Conservation (phyloP, 2,329 filamentous ascomycete species). For the Gnomoniopsis sp. region DNA sequence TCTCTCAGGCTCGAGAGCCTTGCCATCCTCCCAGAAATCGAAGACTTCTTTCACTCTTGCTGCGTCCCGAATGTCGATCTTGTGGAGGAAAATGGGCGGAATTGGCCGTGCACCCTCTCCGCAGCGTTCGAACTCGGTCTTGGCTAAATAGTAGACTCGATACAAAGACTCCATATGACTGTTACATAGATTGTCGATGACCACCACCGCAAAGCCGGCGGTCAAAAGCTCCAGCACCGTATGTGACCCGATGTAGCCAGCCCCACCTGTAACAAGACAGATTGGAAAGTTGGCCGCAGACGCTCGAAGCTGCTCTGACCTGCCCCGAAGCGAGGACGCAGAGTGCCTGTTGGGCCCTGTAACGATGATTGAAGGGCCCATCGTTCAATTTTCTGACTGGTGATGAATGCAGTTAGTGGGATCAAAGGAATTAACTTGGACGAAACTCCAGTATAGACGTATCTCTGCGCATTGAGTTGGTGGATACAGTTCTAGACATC, state of each 20-base stretch:
- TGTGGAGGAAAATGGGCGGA: conserved; percentile 13
- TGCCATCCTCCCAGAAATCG: conserved; percentile 11
- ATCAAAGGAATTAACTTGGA: too few relatives aligned
- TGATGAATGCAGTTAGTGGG: neutral
- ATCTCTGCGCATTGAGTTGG: too few relatives aligned
- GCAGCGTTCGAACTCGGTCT: conserved; percentile 11
- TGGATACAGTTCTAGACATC: too few relatives aligned
- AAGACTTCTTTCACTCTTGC: conserved; percentile 9
- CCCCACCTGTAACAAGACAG: conserved; percentile 13
- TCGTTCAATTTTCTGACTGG: neutral
- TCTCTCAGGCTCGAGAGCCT: conserved; percentile 1
- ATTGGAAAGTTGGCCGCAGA: conserved; percentile 7
- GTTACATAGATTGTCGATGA: conserved; percentile 16
- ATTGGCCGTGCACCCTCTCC: conserved; percentile 2
- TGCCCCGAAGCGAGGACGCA: neutral
- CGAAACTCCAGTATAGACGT: too few relatives aligned
- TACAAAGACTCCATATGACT: conserved; percentile 14
- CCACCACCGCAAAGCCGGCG: conserved; percentile 15
- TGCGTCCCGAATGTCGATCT: conserved; percentile 10
- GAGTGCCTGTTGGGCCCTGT: neutral
- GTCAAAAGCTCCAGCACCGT: conserved; percentile 16
- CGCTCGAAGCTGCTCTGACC: neutral
- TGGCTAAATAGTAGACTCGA: conserved; percentile 12
- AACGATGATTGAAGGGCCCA: neutral
- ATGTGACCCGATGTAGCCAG: conserved; percentile 16